Conservation (phyloP, 768 basidiomycete genomes). For the Boletus rubroflammeus region DNA sequence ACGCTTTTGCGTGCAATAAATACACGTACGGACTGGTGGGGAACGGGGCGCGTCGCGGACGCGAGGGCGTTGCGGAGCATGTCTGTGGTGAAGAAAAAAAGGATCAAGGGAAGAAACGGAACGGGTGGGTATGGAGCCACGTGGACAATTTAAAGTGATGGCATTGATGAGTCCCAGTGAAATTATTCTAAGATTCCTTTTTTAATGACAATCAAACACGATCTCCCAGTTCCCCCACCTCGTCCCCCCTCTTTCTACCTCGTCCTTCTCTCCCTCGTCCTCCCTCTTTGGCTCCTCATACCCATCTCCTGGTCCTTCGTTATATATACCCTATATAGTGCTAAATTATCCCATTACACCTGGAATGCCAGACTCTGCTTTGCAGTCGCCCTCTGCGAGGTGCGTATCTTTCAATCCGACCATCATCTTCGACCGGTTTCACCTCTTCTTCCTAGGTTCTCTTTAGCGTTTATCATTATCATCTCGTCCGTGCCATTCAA, state of each 20-base stretch:
- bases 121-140: not conserved
- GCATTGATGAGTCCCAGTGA: no score
- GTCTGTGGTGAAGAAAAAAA: slow-evolving; percentile 18
- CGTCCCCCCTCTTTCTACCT: slow-evolving; percentile 54
- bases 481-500: slow-evolving; percentile 47
- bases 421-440: not conserved
- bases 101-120: slow-evolving; percentile 33
- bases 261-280: slow-evolving; percentile 51
- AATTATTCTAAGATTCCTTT: no score
- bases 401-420: slow-evolving; percentile 25
- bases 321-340: slow-evolving; percentile 42
- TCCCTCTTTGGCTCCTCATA: slow-evolving; percentile 61
- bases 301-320: slow-evolving; percentile 67
- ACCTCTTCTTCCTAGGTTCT: slow-evolving; percentile 44
- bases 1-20: not conserved
- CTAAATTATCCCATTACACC: slow-evolving; percentile 40
- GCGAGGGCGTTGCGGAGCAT: slow-evolving; percentile 70
- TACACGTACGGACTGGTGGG: slow-evolving; percentile 49
- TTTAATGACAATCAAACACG: slow-evolving; percentile 1
- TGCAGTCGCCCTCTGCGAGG: slow-evolving; percentile 56
- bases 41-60: slow-evolving; percentile 50
- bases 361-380: slow-evolving; percentile 41
- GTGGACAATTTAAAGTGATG: not conserved
- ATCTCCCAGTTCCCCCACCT: slow-evolving; percentile 30
- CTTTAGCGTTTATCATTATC: slow-evolving; percentile 64